Base-by-base conservation (phyloP, 2,329 filamentous ascomycete genomes). In the Septoria linicola region DNA sequence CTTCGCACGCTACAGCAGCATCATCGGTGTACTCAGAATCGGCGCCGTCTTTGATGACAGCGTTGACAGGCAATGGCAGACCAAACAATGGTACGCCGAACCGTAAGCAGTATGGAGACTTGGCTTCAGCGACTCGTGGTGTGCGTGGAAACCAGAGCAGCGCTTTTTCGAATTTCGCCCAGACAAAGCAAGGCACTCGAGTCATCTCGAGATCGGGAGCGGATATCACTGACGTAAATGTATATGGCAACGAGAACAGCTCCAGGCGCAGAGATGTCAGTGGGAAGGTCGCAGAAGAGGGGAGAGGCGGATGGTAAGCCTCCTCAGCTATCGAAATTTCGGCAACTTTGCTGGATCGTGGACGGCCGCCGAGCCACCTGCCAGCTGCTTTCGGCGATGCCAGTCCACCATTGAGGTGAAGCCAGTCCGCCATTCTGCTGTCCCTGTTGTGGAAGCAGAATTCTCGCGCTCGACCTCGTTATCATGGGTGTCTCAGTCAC, bases 221-320 rank as follows among this genome's bases (percentile, higher is more conserved):
- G 3, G 76, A 78, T 43, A 71, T 75, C 49, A 65, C 69, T 16
- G 72, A 72, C 49, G 60, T 57, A 61, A 64, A 46, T 60, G 53
- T 70, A 35, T 54, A 53, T 58, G 39, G 42, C 30, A 25, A 53
- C 32, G 41, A 68, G 66, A 14, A 66, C 64, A 61, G 4, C 53
- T 66, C 53, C 45, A 72, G 70, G 14, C 72, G 79, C 40, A 72
- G 85, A 39, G 82, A 85, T 54, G 85, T 88, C 2, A 89, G 85
- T 64, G 87, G 87, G 1, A 88, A 87, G 73, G 70, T 83, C 49
- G 85, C 79, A 0, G 87, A 90, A 66, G 87, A 91, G 66, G 87
- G 87, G 1, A 72, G 79, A 40, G 81, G 70, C 20, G 61, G 58
- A 45, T 41, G 54, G 48, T 53, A 53, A 47, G 50, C 30, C 44